Evolutionary conservation across 192 early-diverging fungal species (phyloP).

Genomic region (Rhizoclosmatium globosum): DNA sequence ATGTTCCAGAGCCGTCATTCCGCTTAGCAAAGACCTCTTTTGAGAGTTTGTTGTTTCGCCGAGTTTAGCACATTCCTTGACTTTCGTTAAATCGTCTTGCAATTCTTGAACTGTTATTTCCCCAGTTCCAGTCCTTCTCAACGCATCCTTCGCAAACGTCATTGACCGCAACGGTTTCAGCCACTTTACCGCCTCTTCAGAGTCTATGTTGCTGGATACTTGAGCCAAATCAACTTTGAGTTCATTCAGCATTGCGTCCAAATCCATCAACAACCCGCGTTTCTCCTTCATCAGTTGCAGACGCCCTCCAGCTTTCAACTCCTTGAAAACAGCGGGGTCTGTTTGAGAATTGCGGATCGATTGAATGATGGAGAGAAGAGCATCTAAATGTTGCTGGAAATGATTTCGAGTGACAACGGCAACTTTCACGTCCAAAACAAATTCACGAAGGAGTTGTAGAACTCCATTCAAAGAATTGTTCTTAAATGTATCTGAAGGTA

Average conservation of each 20-base stretch:
- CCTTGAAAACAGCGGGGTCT: background rate
- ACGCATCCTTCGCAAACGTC: background rate
- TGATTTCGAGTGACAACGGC: background rate
- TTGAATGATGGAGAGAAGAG: background rate
- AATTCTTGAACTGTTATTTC: background rate
- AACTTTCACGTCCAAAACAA: conserved; percentile 3
- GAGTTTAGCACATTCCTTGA: background rate
- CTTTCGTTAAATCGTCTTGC: background rate
- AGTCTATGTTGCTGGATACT: background rate
- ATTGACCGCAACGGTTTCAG: background rate
- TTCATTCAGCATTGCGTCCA: conserved; percentile 5
- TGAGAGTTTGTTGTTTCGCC: too few species aligned
- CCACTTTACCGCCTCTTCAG: conserved; percentile 7
- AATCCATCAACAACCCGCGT: conserved; percentile 6
- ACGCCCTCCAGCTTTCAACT: background rate
- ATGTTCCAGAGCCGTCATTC: background rate
- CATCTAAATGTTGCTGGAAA: background rate
- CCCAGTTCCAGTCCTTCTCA: too few species aligned
- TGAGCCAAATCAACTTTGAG: background rate
- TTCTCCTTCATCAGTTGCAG: conserved; percentile 14
- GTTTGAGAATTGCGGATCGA: background rate
- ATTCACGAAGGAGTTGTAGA: conserved; percentile 8
- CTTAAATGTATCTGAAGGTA: background rate
- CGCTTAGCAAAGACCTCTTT: background rate
- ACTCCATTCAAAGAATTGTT: background rate